Conservation (phyloP, 164 flowering plant genomes). For the Magnolia sinica region DNA sequence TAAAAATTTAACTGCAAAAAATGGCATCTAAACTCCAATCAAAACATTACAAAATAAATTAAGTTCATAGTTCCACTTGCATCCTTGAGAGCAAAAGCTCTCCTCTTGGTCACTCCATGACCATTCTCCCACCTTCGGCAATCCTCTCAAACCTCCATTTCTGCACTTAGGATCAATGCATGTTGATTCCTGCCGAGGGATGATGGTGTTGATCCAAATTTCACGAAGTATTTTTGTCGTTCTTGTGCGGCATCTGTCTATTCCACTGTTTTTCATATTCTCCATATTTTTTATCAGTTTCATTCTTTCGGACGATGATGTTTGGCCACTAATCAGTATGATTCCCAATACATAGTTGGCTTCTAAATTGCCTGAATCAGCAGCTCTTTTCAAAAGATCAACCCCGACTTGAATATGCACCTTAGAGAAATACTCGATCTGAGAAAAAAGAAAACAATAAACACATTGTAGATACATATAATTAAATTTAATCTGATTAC, state of each 20-base stretch:
- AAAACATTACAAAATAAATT: not conserved
- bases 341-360: slow-evolving; percentile 5
- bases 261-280: not conserved
- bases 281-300: not conserved
- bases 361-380: not conserved
- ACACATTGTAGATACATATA: not conserved
- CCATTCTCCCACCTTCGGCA: not conserved
- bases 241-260: slow-evolving; percentile 6
- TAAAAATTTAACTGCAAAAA: too few relatives aligned
- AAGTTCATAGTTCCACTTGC: not conserved
- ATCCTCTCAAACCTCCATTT: not conserved
- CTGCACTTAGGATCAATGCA: not conserved
- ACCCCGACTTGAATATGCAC: not conserved
- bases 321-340: not conserved
- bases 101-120: not conserved
- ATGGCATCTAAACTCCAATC: not conserved
- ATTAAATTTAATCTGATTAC: not conserved
- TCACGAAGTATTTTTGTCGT: not conserved
- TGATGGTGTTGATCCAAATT: slow-evolving; percentile 1
- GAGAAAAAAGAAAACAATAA: not conserved
- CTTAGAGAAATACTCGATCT: not conserved
- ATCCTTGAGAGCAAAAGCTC: not conserved
- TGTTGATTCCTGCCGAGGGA: not conserved
- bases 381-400: not conserved
- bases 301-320: not conserved